Percentiles rank a stretch among this genome's conserved stretches.
Conservation (phyloP, 164 flowering plant species). For the Echeveria elegans region DNA sequence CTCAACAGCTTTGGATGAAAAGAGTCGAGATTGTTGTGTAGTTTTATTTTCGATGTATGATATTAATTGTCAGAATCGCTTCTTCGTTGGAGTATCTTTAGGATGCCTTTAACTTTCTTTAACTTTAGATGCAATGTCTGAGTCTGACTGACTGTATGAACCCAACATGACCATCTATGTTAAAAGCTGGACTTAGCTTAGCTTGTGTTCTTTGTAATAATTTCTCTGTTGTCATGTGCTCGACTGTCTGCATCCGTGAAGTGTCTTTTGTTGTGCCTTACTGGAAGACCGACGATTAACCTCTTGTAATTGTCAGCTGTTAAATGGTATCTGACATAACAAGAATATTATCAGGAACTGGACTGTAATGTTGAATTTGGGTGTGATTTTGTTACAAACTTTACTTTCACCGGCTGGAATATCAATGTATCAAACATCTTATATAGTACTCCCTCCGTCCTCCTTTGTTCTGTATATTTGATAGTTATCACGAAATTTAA, state of each 20-base stretch:
- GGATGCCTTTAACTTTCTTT: neutral
- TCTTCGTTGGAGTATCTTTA: too few relatives aligned
- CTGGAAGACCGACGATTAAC: neutral
- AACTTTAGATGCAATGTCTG: neutral
- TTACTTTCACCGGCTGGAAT: too few relatives aligned
- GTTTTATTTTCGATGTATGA: neutral
- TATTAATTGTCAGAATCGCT: neutral
- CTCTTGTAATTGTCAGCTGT: slow-evolving; percentile 2
- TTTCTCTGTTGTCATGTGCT: neutral
- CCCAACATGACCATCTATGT: neutral
- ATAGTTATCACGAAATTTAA: too few relatives aligned
- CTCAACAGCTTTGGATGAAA: neutral
- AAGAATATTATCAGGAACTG: neutral
- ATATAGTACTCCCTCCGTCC: too few relatives aligned
- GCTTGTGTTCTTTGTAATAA: neutral
- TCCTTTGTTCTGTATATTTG: too few relatives aligned
- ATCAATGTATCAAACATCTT: too few relatives aligned
- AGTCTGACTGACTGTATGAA: neutral
- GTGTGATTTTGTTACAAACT: too few relatives aligned
- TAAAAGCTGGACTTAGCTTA: neutral
- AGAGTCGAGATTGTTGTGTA: neutral
- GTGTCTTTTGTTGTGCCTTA: neutral
- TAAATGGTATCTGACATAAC: neutral
- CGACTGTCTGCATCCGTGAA: neutral
- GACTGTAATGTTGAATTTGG: too few relatives aligned